Conservation (phyloP, 2,329 filamentous ascomycete species). For the Epicoccum sorghinum region DNA sequence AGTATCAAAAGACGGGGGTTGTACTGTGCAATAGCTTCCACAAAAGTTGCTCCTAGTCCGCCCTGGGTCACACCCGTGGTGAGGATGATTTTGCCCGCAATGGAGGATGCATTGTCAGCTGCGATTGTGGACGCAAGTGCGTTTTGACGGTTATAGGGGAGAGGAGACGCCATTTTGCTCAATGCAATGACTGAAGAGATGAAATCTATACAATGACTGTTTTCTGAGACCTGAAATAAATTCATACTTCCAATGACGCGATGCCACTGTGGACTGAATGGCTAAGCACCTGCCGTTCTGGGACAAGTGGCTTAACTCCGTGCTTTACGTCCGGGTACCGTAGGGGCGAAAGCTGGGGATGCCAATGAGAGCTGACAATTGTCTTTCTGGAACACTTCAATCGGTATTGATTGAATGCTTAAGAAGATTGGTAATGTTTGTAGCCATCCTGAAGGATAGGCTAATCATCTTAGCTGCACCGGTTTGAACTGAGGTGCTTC, state of each 20-base stretch:
- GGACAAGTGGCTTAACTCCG: neutral
- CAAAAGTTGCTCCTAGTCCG: constrained; percentile 38
- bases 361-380: too few species aligned
- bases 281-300: neutral
- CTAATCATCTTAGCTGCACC: too few species aligned
- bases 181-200: neutral
- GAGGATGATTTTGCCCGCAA: constrained; percentile 54
- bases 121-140: constrained; percentile 46
- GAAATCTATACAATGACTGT: neutral
- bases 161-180: constrained; percentile 16
- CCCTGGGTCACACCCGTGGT: constrained; percentile 41
- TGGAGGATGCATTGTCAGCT: constrained; percentile 47
- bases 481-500: too few species aligned
- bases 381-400: too few species aligned
- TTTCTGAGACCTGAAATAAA: neutral
- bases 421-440: too few species aligned
- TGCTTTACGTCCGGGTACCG: neutral
- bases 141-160: constrained; percentile 31
- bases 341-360: neutral
- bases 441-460: too few species aligned
- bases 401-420: too few species aligned
- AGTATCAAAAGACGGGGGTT: constrained; percentile 38
- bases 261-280: neutral
- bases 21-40: constrained; percentile 36
- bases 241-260: neutral